Conservation (phyloP, 2,329 filamentous ascomycete species). For the Epicoccum sorghinum region DNA sequence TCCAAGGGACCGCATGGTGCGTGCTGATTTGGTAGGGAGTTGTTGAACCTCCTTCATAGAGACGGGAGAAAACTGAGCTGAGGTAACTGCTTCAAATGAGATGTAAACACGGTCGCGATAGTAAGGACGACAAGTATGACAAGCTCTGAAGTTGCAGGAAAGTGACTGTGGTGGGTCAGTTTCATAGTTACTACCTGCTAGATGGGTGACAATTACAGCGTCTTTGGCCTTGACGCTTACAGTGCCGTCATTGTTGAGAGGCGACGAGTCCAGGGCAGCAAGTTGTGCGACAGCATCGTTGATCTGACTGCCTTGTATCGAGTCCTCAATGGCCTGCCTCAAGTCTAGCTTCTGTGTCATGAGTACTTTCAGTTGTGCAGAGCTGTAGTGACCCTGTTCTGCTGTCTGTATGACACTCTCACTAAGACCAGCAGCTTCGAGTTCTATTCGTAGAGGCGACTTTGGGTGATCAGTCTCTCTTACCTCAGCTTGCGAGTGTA, state of each 20-base stretch:
- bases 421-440: constrained; percentile 39
- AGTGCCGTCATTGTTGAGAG: constrained; percentile 31
- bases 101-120: constrained; percentile 55
- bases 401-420: constrained; percentile 43
- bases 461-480: constrained; percentile 9
- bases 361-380: constrained; percentile 38
- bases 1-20: constrained; percentile 44
- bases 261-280: constrained; percentile 11
- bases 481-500: constrained; percentile 2
- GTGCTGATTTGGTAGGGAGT: constrained; percentile 47
- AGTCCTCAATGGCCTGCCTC: constrained; percentile 34
- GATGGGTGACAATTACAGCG: constrained; percentile 17
- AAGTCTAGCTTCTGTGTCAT: constrained; percentile 41
- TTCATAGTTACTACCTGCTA: neutral
- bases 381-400: constrained; percentile 43
- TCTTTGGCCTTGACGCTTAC: constrained; percentile 20
- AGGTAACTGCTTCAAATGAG: constrained; percentile 53
- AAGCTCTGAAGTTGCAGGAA: constrained; percentile 54
- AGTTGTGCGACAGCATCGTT: constrained; percentile 26
- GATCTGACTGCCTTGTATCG: constrained; percentile 24
- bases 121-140: constrained; percentile 58
- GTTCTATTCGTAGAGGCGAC: constrained; percentile 33
- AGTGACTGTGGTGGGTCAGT: neutral
- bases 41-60: constrained; percentile 35
- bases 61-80: constrained; percentile 42